Evolutionary conservation across 2,329 filamentous ascomycete genomes (phyloP), one percentile per base, ranked within the genome.

Genomic region (Phialocephala subalpina): DNA sequence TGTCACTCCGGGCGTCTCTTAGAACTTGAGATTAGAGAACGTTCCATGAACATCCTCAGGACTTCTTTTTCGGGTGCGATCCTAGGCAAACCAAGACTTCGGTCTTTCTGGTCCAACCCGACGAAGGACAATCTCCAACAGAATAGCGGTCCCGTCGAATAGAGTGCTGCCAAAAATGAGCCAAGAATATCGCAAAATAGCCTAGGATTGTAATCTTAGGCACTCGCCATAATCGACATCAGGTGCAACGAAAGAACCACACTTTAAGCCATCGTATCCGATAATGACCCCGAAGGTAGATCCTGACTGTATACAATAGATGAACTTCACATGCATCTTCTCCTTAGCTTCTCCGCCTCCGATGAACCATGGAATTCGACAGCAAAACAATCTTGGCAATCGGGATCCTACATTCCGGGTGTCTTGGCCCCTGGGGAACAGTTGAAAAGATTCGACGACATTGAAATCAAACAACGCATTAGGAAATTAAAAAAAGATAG

Each of bases 211-310:
- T 1, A 18, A 58, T 33, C 35, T 55, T 47, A 56, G 64, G 33
- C n/a, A 25, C 53, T 47, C 55, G 59, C 45, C 25, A 35, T 22
- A n/a, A 4, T 45, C 25, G 1, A 59, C n/a, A 66, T 66, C 64
- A 62, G 35, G 53, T 59, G 59, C 56, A 29, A 47, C 4, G 27
- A 59, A 62, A 47, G 27, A 49, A 35, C 18, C 12, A 45, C 4
- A 9, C 7, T 55, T 65, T 62, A 65, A 55, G 59, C 63, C 22
- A 6, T 59, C 7, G 2, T 36, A 56, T 35, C 62, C 45, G 56
- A 60, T 25, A 22, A 16, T 36, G 55, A 38, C 33, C 18, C 55
- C 55, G 33, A 38, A 16, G n/a, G 18, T 22, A n/a, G 9, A 58
- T 53, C 14, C n/a, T 36, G 25, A n/a, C 8, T 53, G 45, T 38